A percentile compares a stretch with the other conserved stretches of the same genome.
Conservation (phyloP, 352 stramenopile species). For the Phytophthora rubi region DNA sequence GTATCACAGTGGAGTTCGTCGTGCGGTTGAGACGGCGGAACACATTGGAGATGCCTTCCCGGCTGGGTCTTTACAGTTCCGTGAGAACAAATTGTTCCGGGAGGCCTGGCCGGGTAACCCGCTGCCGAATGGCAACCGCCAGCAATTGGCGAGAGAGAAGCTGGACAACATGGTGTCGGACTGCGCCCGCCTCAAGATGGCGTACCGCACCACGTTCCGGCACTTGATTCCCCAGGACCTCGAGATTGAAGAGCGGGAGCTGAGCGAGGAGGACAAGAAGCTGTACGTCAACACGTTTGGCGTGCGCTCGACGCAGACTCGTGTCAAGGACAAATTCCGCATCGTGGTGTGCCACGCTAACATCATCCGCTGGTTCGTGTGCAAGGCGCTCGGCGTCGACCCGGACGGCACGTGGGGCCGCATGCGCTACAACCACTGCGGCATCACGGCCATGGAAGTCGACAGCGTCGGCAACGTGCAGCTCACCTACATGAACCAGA, state of each 20-base stretch:
- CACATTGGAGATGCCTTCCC: slow-evolving; percentile 53
- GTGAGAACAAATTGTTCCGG: slow-evolving; percentile 74
- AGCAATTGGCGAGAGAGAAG: slow-evolving; percentile 70
- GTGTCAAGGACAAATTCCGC: slow-evolving; percentile 56
- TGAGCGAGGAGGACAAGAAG: slow-evolving; percentile 62
- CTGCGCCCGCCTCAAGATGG: slow-evolving; percentile 63
- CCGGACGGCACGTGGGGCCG: slow-evolving; percentile 71
- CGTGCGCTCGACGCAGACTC: slow-evolving; percentile 42
- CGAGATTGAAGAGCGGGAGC: slow-evolving; percentile 47
- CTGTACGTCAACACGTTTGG: slow-evolving; percentile 57
- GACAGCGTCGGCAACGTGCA: slow-evolving; percentile 77
- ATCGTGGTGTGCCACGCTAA: slow-evolving; percentile 73
- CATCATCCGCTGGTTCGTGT: slow-evolving; percentile 79
- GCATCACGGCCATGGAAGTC: slow-evolving; percentile 65
- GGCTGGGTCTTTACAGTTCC: slow-evolving; percentile 40
- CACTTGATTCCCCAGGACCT: slow-evolving; percentile 72
- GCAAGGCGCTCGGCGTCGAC: slow-evolving; percentile 66
- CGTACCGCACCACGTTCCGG: slow-evolving; percentile 73
- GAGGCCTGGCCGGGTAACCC: slow-evolving; percentile 74
- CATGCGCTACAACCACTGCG: slow-evolving; percentile 78
- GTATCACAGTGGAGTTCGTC: slow-evolving; percentile 65
- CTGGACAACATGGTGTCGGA: slow-evolving; percentile 80
- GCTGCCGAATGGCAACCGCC: slow-evolving; percentile 65
- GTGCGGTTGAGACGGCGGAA: slow-evolving; percentile 60
- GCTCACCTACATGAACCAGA: slow-evolving; percentile 72